Evolutionary conservation across 148 eudicot genomes (phyloP).

Genomic region (Silene latifolia): DNA sequence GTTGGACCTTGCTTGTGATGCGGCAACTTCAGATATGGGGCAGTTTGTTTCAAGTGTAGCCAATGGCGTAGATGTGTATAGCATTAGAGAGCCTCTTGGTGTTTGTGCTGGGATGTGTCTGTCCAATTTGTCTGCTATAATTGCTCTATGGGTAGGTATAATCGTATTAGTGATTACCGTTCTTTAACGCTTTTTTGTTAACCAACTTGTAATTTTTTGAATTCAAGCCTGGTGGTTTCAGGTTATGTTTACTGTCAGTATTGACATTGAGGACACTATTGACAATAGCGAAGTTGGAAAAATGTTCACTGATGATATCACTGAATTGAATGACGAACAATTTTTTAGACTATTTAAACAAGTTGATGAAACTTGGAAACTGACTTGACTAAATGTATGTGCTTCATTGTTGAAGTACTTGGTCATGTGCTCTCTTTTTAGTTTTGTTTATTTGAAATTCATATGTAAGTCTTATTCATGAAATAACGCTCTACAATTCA

Average conservation of each 20-base stretch:
- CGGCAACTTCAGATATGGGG: slow-evolving; percentile 52
- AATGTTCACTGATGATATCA: not conserved
- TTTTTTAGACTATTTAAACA: not conserved
- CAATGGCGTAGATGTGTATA: slow-evolving; percentile 56
- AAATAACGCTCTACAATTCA: not conserved
- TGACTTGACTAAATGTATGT: not conserved
- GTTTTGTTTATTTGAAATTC: not conserved
- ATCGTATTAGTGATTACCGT: not conserved
- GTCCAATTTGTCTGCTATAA: slow-evolving; percentile 51
- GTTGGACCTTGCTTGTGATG: slow-evolving; percentile 64
- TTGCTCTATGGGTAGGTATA: slow-evolving; percentile 57
- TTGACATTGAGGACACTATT: not conserved
- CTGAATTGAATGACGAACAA: not conserved
- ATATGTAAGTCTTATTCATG: not conserved
- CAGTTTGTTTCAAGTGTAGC: slow-evolving; percentile 47
- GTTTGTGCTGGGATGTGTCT: slow-evolving; percentile 81
- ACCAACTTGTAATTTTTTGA: not conserved
- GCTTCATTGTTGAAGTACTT: slow-evolving; percentile 1
- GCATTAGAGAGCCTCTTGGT: slow-evolving; percentile 73
- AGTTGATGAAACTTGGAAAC: not conserved
- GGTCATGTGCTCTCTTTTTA: not conserved
- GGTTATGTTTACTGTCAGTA: not conserved
- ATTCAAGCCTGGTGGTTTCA: slow-evolving; percentile 1
- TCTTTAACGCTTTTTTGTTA: not conserved
- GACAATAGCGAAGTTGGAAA: not conserved